phyloP scores from a whole-genome alignment of 179 eudicot species.

The Gypsophila paniculata region DNA sequence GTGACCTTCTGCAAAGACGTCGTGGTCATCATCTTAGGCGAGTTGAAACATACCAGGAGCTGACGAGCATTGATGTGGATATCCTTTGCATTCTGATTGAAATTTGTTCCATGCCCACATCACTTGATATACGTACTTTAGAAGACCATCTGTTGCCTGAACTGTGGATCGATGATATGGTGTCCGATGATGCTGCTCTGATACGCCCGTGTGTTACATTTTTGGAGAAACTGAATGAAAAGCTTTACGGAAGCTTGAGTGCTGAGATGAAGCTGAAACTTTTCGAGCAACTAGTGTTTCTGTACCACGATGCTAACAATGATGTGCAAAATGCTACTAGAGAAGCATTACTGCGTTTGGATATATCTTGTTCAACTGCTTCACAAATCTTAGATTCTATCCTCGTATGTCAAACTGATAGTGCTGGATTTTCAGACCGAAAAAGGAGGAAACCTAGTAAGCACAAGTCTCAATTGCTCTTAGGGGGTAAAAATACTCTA shows the following conservation, averaged over 20 bases:
- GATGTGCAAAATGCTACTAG: slow-evolving; percentile 58
- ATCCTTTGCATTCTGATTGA: slow-evolving; percentile 76
- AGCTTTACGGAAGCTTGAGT: slow-evolving; percentile 45
- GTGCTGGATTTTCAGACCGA: slow-evolving; percentile 25
- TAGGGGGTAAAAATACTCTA: slow-evolving; percentile 35
- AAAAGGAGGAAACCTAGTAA: slow-evolving; percentile 50
- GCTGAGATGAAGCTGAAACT: slow-evolving; percentile 55
- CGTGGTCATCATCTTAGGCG: slow-evolving; percentile 33
- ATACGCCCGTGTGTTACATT: slow-evolving; percentile 60
- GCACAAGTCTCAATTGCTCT: slow-evolving; percentile 22
- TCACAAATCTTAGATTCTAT: slow-evolving; percentile 40
- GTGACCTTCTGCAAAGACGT: slow-evolving; percentile 59
- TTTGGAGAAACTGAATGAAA: slow-evolving; percentile 43
- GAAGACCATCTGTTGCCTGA: slow-evolving; percentile 51
- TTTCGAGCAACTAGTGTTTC: slow-evolving; percentile 49
- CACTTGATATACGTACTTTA: slow-evolving; percentile 33
- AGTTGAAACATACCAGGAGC: slow-evolving; percentile 31
- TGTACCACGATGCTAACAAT: slow-evolving; percentile 48
- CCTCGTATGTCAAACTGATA: slow-evolving; percentile 28
- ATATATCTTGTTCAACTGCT: slow-evolving; percentile 47
- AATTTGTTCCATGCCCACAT: slow-evolving; percentile 45
- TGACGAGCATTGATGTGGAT: slow-evolving; percentile 59
- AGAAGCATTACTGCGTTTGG: slow-evolving; percentile 61
- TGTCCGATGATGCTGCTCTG: slow-evolving; percentile 50
- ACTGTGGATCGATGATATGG: slow-evolving; percentile 37